These are phyloP conservation scores for Suillus cothurnatus DNA, from an alignment of 768 basidiomycete genomes.

Conservation along the genomic window DNA sequence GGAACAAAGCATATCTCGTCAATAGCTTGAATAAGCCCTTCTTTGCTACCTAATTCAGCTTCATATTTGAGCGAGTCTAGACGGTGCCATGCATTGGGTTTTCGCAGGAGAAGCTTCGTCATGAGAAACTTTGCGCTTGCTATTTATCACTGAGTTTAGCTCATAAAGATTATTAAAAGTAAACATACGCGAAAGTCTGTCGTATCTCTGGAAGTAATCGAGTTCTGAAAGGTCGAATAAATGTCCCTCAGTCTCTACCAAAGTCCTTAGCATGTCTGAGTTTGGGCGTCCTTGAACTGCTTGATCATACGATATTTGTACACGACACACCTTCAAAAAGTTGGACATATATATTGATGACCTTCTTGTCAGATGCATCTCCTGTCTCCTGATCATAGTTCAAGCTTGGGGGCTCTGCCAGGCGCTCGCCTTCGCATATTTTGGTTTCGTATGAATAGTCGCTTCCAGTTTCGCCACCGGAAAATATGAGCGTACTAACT, in stretches of 20 bases:
- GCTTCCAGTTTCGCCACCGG: conserved; percentile 28
- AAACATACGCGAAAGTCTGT: conserved; percentile 51
- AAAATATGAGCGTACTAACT: conserved; percentile 32
- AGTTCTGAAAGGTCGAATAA: conserved; percentile 56
- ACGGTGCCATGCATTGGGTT: conserved; percentile 56
- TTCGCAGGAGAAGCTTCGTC: conserved; percentile 62
- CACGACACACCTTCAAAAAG: conserved; percentile 32
- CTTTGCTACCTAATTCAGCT: conserved; percentile 41
- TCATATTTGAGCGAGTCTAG: conserved; percentile 45
- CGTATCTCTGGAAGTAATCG: conserved; percentile 43
- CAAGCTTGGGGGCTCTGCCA: conserved; percentile 10
- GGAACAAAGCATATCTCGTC: conserved; percentile 40
- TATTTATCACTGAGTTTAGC: conserved; percentile 28
- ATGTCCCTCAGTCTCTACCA: conserved; percentile 50
- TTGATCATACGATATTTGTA: background rate
- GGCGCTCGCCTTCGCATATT: conserved; percentile 9
- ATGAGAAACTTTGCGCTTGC: conserved; percentile 64
- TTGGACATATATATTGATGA: conserved; percentile 25
- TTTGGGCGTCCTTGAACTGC: background rate
- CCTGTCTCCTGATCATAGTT: conserved; percentile 1
- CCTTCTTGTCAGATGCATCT: conserved; percentile 5
- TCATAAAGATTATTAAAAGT: background rate
- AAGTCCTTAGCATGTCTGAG: conserved; percentile 58
- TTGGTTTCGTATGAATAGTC: conserved; percentile 14
- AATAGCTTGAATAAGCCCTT: conserved; percentile 43